Evolutionary conservation across 192 early-diverging fungal genomes (phyloP), one percentile per base, ranked within the genome.

Genomic region (Coemansia sp.): DNA sequence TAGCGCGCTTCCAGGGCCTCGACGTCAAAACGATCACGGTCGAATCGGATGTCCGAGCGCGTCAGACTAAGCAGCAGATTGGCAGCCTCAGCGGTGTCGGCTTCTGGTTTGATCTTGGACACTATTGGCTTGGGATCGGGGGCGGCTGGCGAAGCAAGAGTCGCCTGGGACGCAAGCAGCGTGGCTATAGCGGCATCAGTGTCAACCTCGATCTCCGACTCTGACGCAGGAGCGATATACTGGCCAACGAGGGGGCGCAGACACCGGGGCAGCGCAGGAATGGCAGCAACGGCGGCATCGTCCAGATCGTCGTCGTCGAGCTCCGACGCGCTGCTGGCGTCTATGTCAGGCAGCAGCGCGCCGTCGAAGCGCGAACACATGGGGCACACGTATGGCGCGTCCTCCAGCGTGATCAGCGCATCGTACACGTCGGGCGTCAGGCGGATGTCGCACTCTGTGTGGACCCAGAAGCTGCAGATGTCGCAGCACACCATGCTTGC

Each of bases 401-500:
- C 86, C 41, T 81, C 78, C 15, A 85, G 81, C 38, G 87, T 72
- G 4, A 85, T 82, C 34, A 89, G 60, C n/a, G 81, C 76, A 20
- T 88, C 85, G 44, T 88, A 89, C 9, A 87, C 87, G 0, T 55
- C 49, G 7, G 85, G 77, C 10, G 83, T 77, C 30, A 88, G 63
- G 0, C 63, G 48, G 0, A 71, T 66, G 33, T 89, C 88, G 65
- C 88, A 89, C 26, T 71, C 76, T 7, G 82, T 61, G 69, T 89
- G 88, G 5, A 89, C 72, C 88, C 88, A 89, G 21, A 73, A 63
- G 6, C 71, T 68, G 59, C 88, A 89, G 9, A 85, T 72, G 49
- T 89, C 88, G 62, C 87, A 89, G 72, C 84, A 85, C 16, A 89
- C 85, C 87, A 89, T 88, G 34, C 75, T 85, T 39, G 84, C 76